Evolutionary conservation across 257 asterid species (phyloP).

Genomic region (Rhazya stricta): DNA sequence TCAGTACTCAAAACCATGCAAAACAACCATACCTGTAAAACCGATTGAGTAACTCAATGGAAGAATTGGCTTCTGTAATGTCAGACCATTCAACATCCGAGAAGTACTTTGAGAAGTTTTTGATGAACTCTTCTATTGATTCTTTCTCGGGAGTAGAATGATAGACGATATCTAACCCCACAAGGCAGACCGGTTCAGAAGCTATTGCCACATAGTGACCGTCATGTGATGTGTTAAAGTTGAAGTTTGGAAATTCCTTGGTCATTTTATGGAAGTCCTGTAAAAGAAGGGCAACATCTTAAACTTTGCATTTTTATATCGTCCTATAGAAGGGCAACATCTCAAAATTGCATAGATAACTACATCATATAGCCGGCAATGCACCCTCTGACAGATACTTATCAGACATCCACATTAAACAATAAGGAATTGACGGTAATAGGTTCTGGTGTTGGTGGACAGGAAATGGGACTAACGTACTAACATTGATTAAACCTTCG

Average conservation of each 20-base stretch:
- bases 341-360: background rate
- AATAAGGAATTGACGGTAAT: background rate
- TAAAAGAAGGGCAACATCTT: background rate
- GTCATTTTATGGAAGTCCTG: conserved; percentile 45
- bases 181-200: conserved; percentile 85
- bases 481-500: background rate
- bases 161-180: conserved; percentile 79
- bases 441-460: background rate
- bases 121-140: conserved; percentile 48
- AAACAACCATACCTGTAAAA: conserved; percentile 55
- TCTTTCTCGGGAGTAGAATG: conserved; percentile 58
- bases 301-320: too few species aligned
- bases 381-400: background rate
- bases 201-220: conserved; percentile 93
- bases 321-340: background rate
- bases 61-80: conserved; percentile 44
- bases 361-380: background rate
- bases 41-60: conserved; percentile 45
- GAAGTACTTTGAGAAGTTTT: conserved; percentile 60
- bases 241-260: conserved; percentile 55
- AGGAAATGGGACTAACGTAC: background rate
- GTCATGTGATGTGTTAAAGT: conserved; percentile 83
- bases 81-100: conserved; percentile 67
- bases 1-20: background rate
- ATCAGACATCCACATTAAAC: background rate